Conservation (phyloP, 345 rosid genomes). For the Hibiscus tridactylites region DNA sequence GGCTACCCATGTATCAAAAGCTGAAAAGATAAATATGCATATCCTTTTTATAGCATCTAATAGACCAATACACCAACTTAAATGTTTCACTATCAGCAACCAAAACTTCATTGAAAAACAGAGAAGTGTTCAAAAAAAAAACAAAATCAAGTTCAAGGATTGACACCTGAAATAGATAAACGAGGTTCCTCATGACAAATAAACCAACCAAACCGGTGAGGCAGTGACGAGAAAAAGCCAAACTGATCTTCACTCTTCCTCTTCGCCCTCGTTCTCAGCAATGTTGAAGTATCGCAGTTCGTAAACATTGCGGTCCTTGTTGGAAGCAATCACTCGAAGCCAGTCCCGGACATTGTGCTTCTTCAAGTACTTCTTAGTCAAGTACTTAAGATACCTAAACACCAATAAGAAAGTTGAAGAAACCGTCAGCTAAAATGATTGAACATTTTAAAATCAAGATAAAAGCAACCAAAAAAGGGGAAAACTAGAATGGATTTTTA, state of each 20-base stretch:
- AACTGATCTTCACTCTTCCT: slow-evolving; percentile 15
- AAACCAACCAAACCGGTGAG: neutral
- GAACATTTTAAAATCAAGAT: neutral
- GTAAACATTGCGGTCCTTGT: slow-evolving; percentile 44
- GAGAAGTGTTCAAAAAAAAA: neutral
- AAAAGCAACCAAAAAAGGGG: neutral
- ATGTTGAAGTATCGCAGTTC: slow-evolving; percentile 55
- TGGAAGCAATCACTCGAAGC: slow-evolving; percentile 57
- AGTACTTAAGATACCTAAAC: slow-evolving; percentile 44
- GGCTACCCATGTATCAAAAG: too few species aligned
- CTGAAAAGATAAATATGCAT: too few species aligned
- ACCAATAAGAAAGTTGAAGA: neutral
- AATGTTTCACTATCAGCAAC: neutral
- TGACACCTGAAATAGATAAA: slow-evolving; percentile 6
- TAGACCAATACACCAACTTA: neutral
- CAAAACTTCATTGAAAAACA: slow-evolving; percentile 13
- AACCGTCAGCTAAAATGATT: neutral
- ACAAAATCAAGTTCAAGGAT: neutral
- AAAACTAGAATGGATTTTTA: neutral
- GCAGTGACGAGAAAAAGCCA: neutral
- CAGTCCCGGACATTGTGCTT: slow-evolving; percentile 58
- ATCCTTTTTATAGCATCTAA: neutral
- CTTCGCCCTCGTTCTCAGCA: slow-evolving; percentile 46
- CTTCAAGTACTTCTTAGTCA: slow-evolving; percentile 62
- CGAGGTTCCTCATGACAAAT: slow-evolving; percentile 4